Evolutionary conservation across 352 stramenopile species (phyloP).

Genomic region (Pseudoperonospora humuli): DNA sequence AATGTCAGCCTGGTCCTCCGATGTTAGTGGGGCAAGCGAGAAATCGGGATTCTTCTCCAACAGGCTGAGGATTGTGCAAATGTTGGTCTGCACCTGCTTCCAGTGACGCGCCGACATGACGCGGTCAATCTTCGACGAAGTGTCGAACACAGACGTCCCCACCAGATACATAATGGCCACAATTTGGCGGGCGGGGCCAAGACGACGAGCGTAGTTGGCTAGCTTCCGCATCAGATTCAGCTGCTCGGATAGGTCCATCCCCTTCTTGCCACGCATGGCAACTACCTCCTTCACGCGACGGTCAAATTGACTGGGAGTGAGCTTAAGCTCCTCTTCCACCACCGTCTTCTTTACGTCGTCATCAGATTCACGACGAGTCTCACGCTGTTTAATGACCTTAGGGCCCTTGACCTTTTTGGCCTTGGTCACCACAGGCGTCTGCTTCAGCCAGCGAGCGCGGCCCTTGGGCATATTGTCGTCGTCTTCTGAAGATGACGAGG

Average conservation of each 20-base stretch:
- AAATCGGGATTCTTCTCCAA: slow-evolving; percentile 82
- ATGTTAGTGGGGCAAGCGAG: slow-evolving; percentile 55
- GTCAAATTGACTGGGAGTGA: slow-evolving; percentile 72
- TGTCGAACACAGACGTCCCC: slow-evolving; percentile 76
- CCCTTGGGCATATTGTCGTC: slow-evolving; percentile 91
- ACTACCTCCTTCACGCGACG: slow-evolving; percentile 81
- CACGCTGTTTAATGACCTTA: slow-evolving; percentile 33
- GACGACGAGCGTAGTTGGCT: slow-evolving; percentile 65
- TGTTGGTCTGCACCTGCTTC: slow-evolving; percentile 58
- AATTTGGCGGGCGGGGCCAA: slow-evolving; percentile 68
- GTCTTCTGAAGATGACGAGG: slow-evolving; percentile 54
- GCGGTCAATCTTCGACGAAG: slow-evolving; percentile 77
- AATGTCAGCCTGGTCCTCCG: slow-evolving; percentile 83
- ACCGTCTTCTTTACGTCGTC: slow-evolving; percentile 38
- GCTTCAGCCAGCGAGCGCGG: slow-evolving; percentile 94
- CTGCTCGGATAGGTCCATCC: slow-evolving; percentile 67
- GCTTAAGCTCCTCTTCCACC: slow-evolving; percentile 80
- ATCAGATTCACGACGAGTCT: slow-evolving; percentile 48
- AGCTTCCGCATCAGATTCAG: slow-evolving; percentile 66
- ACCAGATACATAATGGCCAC: slow-evolving; percentile 79
- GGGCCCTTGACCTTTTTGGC: slow-evolving; percentile 36
- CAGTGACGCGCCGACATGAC: slow-evolving; percentile 76
- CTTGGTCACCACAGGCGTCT: slow-evolving; percentile 63
- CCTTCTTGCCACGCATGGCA: slow-evolving; percentile 76
- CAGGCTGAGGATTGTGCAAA: slow-evolving; percentile 61